Evolutionary conservation across 1,139 yeast genomes (phyloP), one percentile per base, ranked within the genome.

Genomic region (Zygoascus meyerae): DNA sequence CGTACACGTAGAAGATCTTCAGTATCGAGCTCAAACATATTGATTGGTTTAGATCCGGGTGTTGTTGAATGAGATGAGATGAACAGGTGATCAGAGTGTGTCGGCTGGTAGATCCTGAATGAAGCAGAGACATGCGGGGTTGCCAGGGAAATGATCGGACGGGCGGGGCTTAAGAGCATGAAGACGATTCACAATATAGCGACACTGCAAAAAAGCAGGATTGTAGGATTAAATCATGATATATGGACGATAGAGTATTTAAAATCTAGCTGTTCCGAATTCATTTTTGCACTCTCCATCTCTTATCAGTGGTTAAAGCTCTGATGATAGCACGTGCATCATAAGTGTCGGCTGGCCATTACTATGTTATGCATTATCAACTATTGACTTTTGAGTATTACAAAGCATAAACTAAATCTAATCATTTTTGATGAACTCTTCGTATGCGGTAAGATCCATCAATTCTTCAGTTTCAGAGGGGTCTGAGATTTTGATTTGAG

Each of bases 401-500:
- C 26, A 21, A 21, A 7, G 26, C 26, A 21, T 21, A 21, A 21
- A 21, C 26, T 21, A 7, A 7, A 7, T 5, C 18, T 35, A 40
- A 39, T 52, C 55, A 26, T 48, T 44, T 59, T 78, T 73, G 61
- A 87, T 73, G 52, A 79, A 77, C 48, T 71, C 73, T 60, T 78
- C 81, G 69, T 89, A 89, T 50, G 76, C 79, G 50, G 78, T 85
- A 55, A 74, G 74, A 52, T 70, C 66, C 64, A 78, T 65, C 51
- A 79, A 65, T 11, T 66, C 70, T 16, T 70, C 76, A 15, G 70
- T 56, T 48, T 71, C 75, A 26, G 65, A 54, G 40, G 63, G 56
- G 36, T 75, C 71, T 36, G 64, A 52, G 53, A 83, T 69, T 69
- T 81, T 74, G 60, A 86, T 69, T 70, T 87, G 86, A 50, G 86